Conservation (phyloP, 164 flowering plant genomes). For the Magnolia sinica region DNA sequence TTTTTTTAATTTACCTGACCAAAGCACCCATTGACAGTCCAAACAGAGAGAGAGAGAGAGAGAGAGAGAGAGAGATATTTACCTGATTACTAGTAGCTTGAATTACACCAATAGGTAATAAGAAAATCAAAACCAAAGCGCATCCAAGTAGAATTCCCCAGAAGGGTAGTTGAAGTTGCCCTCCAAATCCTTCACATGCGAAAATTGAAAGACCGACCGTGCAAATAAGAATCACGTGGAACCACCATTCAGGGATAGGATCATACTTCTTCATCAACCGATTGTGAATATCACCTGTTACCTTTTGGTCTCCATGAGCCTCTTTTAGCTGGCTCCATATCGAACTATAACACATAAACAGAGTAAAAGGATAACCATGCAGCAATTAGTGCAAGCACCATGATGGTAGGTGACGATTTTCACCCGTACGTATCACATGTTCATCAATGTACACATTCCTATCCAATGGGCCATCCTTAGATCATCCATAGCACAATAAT, state of each 20-base stretch:
- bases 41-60: no score
- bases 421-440: no score
- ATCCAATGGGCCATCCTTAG: no score
- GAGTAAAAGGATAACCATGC: no score
- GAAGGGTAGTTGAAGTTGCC: conserved; percentile 12
- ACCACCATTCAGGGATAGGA: conserved; percentile 22
- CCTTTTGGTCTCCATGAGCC: neutral
- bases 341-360: neutral
- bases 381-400: no score
- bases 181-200: neutral
- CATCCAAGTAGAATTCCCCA: conserved; percentile 17
- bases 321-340: conserved; percentile 6
- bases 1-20: no score
- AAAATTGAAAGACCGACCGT: conserved; percentile 5
- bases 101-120: conserved; percentile 12
- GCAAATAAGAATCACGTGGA: neutral
- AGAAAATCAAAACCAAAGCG: conserved; percentile 1
- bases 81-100: conserved; percentile 14
- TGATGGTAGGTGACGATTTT: no score
- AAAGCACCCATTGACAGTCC: no score
- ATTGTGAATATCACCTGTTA: neutral
- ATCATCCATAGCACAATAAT: no score
- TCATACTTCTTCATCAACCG: conserved; percentile 21
- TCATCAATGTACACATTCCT: no score
- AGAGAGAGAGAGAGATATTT: no score